Conservation (phyloP, 805 yeast species). For the Myxozyma melibiosi region DNA sequence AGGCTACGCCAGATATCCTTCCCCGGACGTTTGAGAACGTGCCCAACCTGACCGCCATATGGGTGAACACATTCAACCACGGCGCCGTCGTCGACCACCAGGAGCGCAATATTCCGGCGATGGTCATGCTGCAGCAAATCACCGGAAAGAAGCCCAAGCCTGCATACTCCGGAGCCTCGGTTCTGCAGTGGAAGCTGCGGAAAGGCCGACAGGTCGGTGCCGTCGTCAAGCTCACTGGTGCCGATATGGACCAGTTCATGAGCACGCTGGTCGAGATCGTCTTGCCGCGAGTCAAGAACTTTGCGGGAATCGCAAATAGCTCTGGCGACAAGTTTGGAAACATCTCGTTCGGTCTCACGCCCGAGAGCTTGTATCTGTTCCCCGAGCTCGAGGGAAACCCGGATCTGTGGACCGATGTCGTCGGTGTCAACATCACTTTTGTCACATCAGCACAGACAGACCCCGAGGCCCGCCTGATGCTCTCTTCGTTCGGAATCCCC, state of each 20-base stretch:
- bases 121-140: constrained; percentile 83
- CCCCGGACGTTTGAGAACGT: constrained; percentile 69
- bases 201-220: constrained; percentile 92
- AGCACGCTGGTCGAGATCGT: constrained; percentile 88
- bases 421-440: constrained; percentile 81
- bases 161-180: constrained; percentile 73
- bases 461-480: constrained; percentile 79
- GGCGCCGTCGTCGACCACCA: constrained; percentile 66
- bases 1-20: constrained; percentile 71
- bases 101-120: constrained; percentile 73
- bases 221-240: constrained; percentile 72
- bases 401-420: constrained; percentile 84
- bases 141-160: constrained; percentile 85
- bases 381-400: constrained; percentile 92
- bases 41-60: constrained; percentile 69
- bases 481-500: constrained; percentile 68
- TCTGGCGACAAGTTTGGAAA: constrained; percentile 87
- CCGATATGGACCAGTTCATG: constrained; percentile 81
- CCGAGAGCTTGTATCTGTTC: constrained; percentile 76
- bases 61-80: constrained; percentile 74
- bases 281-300: constrained; percentile 88
- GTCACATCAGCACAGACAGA: constrained; percentile 90
- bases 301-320: constrained; percentile 70
- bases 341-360: constrained; percentile 77
- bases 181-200: constrained; percentile 83